A percentile compares a stretch with the other conserved stretches of the same genome.
phyloP scores from a whole-genome alignment of 345 rosid genomes.

The Aquilaria malaccensis region DNA sequence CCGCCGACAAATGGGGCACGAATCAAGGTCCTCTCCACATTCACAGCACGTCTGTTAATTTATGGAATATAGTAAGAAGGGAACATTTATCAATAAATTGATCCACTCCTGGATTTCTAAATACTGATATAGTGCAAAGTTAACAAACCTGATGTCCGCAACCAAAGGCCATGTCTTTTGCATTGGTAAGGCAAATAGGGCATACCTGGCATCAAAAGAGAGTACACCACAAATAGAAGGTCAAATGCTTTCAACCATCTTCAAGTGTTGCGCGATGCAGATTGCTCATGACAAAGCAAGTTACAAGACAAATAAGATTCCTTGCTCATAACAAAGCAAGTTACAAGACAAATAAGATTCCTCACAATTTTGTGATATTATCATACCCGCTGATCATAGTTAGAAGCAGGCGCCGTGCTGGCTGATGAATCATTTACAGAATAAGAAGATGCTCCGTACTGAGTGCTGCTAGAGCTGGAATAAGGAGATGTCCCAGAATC shows the following conservation, averaged over 20 bases:
- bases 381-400: constrained; percentile 48
- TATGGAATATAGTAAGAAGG: neutral
- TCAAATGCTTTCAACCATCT: neutral
- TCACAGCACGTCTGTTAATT: constrained; percentile 50
- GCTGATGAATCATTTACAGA: constrained; percentile 27
- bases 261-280: too few species aligned
- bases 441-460: constrained; percentile 22
- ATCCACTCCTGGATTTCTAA: neutral
- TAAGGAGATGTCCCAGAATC: constrained; percentile 18
- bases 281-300: too few species aligned
- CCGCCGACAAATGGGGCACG: constrained; percentile 76
- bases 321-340: too few species aligned
- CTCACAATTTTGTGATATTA: too few species aligned
- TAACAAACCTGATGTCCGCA: constrained; percentile 75
- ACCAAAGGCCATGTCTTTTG: constrained; percentile 72
- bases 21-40: constrained; percentile 58
- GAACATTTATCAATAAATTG: neutral
- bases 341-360: too few species aligned
- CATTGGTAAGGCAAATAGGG: constrained; percentile 56
- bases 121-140: constrained; percentile 3
- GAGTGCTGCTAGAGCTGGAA: constrained; percentile 31
- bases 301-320: too few species aligned
- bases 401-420: constrained; percentile 29
- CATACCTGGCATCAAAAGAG: constrained; percentile 39
- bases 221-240: neutral